Conservation (phyloP, 1,139 yeast species). For the Hansenula lynferdii region DNA sequence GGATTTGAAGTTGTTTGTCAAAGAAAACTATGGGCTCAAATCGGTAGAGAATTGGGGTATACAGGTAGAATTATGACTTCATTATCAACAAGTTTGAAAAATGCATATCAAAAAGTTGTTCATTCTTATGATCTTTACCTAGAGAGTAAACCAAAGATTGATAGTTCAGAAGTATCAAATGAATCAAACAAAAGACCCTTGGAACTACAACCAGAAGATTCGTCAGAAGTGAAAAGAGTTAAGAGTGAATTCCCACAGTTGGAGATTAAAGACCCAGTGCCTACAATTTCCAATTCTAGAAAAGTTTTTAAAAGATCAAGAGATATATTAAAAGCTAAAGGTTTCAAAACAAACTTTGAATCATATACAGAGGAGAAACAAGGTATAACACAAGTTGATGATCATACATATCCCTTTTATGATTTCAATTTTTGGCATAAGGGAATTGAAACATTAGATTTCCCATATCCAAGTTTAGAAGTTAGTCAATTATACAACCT, state of each 20-base stretch:
- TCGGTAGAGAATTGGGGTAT: constrained; percentile 75
- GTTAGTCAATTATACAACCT: constrained; percentile 43
- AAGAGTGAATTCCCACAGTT: background rate
- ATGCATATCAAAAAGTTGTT: constrained; percentile 42
- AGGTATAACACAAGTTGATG: constrained; percentile 28
- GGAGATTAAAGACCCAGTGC: constrained; percentile 15
- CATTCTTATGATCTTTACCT: constrained; percentile 24
- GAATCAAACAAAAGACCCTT: constrained; percentile 16
- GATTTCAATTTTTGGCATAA: constrained; percentile 35
- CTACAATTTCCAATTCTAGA: constrained; percentile 44
- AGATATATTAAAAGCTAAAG: constrained; percentile 41
- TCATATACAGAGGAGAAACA: constrained; percentile 27
- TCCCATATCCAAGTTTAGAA: constrained; percentile 32
- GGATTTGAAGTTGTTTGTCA: constrained; percentile 53
- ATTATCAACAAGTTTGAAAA: constrained; percentile 60
- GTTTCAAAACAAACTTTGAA: constrained; percentile 41
- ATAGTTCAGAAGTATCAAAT: constrained; percentile 7
- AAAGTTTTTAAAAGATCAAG: constrained; percentile 40
- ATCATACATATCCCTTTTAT: constrained; percentile 27
- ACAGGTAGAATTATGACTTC: constrained; percentile 68
- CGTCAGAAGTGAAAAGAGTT: background rate
- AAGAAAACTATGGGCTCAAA: constrained; percentile 57
- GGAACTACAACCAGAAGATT: background rate
- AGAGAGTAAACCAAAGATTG: constrained; percentile 5
- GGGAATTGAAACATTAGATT: constrained; percentile 29